Evolutionary conservation across 192 early-diverging fungal species (phyloP), one percentile per base, ranked within the genome.

Genomic region (Coemansia sp.): DNA sequence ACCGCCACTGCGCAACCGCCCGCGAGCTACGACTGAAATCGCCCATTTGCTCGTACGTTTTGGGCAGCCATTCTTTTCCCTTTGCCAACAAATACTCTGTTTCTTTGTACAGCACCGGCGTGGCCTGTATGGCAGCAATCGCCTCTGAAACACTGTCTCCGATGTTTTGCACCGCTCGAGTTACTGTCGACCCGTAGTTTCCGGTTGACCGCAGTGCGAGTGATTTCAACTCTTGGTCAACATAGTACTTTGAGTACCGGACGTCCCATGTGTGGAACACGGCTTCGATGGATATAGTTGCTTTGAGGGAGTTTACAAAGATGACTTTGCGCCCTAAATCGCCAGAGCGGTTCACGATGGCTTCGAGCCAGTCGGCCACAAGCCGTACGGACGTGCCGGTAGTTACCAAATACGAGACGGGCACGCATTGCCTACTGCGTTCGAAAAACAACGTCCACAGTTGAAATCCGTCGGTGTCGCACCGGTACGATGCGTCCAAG

Each of bases 371-470:
- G 47, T 59, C 62, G 2, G 20, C 31, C 4, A 79, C 48, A 7
- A 73, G 60, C 2, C 36, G 9, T 5, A 60, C 25, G 0, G 66
- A 63, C 14, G 69, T 52, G 17, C 59, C 64, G 0, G 76, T 73
- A 10, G 76, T 69, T 0, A 79, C 28, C 57, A 79, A 31, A 57
- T 69, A 79, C 21, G 69, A 68, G 0, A 79, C 12, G 0, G 76
- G 76, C 11, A 79, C 61, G 0, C 46, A 59, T 40, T 40, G 31
- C 7, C 49, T 61, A 17, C 28, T 25, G 22, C 64, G 56, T 38
- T 79, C 76, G 36, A 59, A 79, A 25, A 79, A 55, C 62, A 79
- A 34, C 22, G 67, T 67, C 76, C 76, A 79, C 26, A 79, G n/a
- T 52, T 73, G 70, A 23, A 73, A 79, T 14, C 76, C 76, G n/a